Base-by-base conservation (phyloP, 225 moss, liverwort and hornwort genomes). In the Climacium dendroides region DNA sequence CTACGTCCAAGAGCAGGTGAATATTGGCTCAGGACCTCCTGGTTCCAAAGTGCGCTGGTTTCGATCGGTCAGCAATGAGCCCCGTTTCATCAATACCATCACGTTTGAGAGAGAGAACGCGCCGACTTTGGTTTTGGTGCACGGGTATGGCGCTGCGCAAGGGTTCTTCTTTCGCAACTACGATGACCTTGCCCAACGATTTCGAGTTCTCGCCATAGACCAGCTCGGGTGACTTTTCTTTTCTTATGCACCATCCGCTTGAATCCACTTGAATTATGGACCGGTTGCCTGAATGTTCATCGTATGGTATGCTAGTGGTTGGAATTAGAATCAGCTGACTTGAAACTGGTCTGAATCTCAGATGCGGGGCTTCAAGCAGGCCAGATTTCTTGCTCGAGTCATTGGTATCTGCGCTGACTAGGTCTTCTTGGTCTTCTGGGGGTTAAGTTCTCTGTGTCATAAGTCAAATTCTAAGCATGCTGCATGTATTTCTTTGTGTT, bases 31-130 rank as follows among this genome's bases (percentile, higher is more conserved):
- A 65, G 94, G 96, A 30, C 91, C 95, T 53, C 96, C 95, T 35
- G 92, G 97, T 53, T 95, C 94, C 29, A 88, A 90, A 67, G 94
- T 95, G 59, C 87, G 88, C 37, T 96, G 95, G 96, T 96, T 97
- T 89, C 82, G 95, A 65, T 96, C 91, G 52, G 77, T 80, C 70
- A 95, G 95, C 89, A 91, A 92, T 81, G 93, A 95, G 59, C 90
- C 91, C 39, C 95, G 96, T 66, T 95, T 96, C 90, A 96, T 96
- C 74, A 97, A 95, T 52, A 96, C 95, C 15, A 85, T 95, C 58
- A 93, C 93, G 20, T 97, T 97, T 73, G 94, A 94, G 82, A 94
- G 89, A 67, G 85, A 93, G 10, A 86, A 93, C 32, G 94, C 94
- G 78, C 97, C 96, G 37, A 94, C 95, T 5, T 78, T 96, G 30